Percentiles rank a stretch among this genome's conserved stretches.
Conservation (phyloP, 805 yeast genomes). For the Candida andamanensis region DNA sequence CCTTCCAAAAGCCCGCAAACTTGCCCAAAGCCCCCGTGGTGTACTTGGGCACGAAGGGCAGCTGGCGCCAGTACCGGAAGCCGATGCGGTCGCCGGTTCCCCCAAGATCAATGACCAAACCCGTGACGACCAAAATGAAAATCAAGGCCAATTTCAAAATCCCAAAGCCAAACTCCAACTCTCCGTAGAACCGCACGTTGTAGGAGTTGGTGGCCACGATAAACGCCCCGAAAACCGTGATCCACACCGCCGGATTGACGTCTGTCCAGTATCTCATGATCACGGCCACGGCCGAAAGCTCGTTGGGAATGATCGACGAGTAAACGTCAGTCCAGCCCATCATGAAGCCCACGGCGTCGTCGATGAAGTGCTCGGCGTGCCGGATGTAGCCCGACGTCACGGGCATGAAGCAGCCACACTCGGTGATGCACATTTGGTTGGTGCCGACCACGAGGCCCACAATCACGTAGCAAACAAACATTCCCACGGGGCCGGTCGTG, state of each 20-base stretch:
- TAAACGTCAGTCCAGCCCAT: conserved; percentile 42
- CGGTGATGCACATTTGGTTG: conserved; percentile 37
- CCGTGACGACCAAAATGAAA: conserved; percentile 16
- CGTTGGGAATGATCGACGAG: conserved; percentile 31
- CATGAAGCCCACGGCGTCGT: conserved; percentile 43
- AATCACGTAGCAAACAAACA: conserved; percentile 44
- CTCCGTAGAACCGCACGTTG: conserved; percentile 34
- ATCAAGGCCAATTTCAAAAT: conserved; percentile 19
- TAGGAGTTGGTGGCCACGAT: conserved; percentile 30
- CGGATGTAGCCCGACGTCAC: conserved; percentile 30
- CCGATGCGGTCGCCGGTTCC: conserved; percentile 23
- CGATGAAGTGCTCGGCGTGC: conserved; percentile 35
- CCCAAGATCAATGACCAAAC: conserved; percentile 20
- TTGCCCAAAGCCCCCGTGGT: conserved; percentile 33
- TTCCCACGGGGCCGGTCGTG: conserved; percentile 39
- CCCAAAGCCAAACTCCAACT: conserved; percentile 24
- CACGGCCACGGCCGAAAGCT: conserved; percentile 44
- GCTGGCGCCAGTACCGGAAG: conserved; percentile 36
- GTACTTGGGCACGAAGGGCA: conserved; percentile 29
- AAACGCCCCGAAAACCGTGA: conserved; percentile 35
- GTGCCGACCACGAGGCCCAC: conserved; percentile 41
- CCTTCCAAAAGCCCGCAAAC: conserved; percentile 27
- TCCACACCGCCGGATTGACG: conserved; percentile 42
- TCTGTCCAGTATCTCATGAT: conserved; percentile 43
- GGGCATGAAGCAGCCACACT: conserved; percentile 34